Conservation (phyloP, 129 eudicot genomes). For the Chrysanthemum lavandulifolium region DNA sequence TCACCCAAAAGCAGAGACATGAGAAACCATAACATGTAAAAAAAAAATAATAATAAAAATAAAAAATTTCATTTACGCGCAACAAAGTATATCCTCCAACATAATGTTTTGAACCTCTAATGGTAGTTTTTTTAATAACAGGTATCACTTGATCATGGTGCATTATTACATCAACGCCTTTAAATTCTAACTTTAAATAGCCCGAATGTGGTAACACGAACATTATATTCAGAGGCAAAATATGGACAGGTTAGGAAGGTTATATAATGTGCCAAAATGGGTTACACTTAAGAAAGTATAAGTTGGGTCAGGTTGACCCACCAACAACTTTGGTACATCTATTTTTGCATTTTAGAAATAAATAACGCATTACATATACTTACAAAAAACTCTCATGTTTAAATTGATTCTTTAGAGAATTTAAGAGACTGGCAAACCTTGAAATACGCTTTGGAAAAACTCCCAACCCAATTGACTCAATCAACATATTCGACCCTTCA, state of each 20-base stretch:
- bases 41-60: not conserved
- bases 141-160: no score
- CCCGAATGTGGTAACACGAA: no score
- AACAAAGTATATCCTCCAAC: no score
- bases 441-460: not conserved
- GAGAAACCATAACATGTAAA: conserved; percentile 6
- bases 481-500: not conserved
- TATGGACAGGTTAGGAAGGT: no score
- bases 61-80: no score
- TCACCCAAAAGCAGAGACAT: conserved; percentile 21
- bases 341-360: not conserved
- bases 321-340: not conserved
- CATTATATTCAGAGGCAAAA: no score
- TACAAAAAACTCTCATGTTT: not conserved
- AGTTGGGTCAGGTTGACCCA: not conserved
- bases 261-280: not conserved
- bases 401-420: no score
- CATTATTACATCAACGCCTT: no score
- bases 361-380: not conserved
- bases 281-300: not conserved
- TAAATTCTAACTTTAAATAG: no score
- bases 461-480: not conserved
- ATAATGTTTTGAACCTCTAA: not conserved
- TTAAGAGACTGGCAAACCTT: no score
- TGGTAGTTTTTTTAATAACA: no score